A percentile compares a stretch with the other conserved stretches of the same genome.
These are phyloP conservation scores for Paxillus involutus DNA, from an alignment of 768 basidiomycete species.

Conservation along the genomic window DNA sequence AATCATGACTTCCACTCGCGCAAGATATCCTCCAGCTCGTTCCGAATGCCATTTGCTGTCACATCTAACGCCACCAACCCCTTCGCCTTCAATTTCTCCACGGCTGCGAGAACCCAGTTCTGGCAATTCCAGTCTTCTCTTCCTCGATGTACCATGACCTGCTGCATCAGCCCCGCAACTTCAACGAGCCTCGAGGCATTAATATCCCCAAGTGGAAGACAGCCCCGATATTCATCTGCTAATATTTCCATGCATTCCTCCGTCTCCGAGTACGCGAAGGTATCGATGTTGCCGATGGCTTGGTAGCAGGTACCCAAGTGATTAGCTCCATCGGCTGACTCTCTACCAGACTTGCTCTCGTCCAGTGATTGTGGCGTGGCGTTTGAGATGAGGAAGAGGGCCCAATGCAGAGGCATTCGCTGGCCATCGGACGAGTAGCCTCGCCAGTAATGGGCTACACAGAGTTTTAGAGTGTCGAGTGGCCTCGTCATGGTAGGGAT, in stretches of 20 bases:
- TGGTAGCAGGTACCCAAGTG: slow-evolving; percentile 33
- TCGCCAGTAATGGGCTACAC: slow-evolving; percentile 32
- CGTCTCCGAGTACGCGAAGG: slow-evolving; percentile 24
- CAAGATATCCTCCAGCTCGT: slow-evolving; percentile 24
- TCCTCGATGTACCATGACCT: slow-evolving; percentile 23
- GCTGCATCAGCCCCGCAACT: slow-evolving; percentile 19
- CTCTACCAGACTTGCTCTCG: slow-evolving; percentile 20
- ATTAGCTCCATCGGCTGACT: slow-evolving; percentile 22
- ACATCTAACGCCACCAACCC: slow-evolving; percentile 16
- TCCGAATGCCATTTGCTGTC: slow-evolving; percentile 18
- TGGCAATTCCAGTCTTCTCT: slow-evolving; percentile 34
- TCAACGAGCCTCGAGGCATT: slow-evolving; percentile 12
- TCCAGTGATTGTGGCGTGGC: slow-evolving; percentile 21
- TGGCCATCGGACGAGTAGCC: slow-evolving; percentile 20
- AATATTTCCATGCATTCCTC: slow-evolving; percentile 33
- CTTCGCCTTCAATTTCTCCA: slow-evolving; percentile 22
- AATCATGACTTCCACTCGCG: slow-evolving; percentile 21
- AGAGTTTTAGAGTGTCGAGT: slow-evolving; percentile 21
- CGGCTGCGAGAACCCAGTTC: slow-evolving; percentile 26
- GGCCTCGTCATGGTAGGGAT: slow-evolving; percentile 17
- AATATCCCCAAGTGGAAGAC: slow-evolving; percentile 25
- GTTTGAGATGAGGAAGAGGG: slow-evolving; percentile 28
- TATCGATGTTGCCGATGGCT: slow-evolving; percentile 29
- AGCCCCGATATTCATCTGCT: slow-evolving; percentile 27
- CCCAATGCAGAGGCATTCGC: slow-evolving; percentile 28